Conservation (phyloP, 495 filamentous ascomycete genomes). For the Neurospora africana region DNA sequence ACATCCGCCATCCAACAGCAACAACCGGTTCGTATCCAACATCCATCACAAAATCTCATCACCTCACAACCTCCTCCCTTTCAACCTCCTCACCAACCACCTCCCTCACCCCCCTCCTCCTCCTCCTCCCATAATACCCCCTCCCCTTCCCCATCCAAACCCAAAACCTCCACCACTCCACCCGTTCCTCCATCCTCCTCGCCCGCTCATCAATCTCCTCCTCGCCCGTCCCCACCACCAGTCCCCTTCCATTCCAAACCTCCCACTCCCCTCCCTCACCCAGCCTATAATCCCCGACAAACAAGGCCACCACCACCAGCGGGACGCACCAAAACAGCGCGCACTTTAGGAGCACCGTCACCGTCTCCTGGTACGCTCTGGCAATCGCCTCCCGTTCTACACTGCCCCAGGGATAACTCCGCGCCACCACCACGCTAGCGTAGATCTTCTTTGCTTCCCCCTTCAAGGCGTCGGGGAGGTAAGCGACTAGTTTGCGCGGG, state of each 20-base stretch:
- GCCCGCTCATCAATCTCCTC: background rate
- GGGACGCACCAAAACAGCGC: constrained; percentile 34
- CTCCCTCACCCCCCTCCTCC: background rate
- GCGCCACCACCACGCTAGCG: constrained; percentile 37
- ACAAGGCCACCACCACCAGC: constrained; percentile 30
- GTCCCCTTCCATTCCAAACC: constrained; percentile 1
- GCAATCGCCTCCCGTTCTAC: constrained; percentile 41
- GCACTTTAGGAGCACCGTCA: constrained; percentile 41
- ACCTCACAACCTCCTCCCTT: background rate
- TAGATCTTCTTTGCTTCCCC: constrained; percentile 39
- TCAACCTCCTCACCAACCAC: background rate
- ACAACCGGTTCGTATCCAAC: background rate
- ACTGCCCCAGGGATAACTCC: constrained; percentile 39
- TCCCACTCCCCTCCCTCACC: constrained; percentile 29
- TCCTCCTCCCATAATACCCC: background rate
- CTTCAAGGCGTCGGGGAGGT: constrained; percentile 44
- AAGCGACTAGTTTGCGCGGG: constrained; percentile 32
- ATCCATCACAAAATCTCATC: background rate
- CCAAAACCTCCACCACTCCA: background rate
- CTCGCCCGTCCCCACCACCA: background rate
- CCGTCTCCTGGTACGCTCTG: constrained; percentile 41
- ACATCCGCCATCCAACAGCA: background rate
- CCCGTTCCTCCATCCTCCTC: background rate
- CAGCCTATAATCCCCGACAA: constrained; percentile 39
- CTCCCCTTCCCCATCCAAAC: background rate